Evolutionary conservation across 495 filamentous ascomycete genomes (phyloP).

Genomic region (Penicillium atrosanguineum): DNA sequence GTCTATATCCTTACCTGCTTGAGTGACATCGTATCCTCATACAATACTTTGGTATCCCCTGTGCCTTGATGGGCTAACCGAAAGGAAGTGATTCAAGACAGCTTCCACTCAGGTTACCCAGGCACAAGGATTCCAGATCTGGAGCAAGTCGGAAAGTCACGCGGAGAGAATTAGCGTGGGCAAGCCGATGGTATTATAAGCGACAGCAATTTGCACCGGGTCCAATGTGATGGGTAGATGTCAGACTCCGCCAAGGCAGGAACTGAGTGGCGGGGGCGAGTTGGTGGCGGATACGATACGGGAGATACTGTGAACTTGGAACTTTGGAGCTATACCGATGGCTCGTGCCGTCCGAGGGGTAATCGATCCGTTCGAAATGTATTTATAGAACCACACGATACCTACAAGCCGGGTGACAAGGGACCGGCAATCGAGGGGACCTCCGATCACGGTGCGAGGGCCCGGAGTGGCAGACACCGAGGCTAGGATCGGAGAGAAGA

Average conservation of each 20-base stretch:
- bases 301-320: background rate
- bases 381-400: conserved; percentile 24
- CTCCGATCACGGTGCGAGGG: conserved; percentile 15
- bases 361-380: conserved; percentile 13
- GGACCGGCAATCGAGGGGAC: conserved; percentile 1
- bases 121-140: background rate
- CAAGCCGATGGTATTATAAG: background rate
- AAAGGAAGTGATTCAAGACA: conserved; percentile 1
- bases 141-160: background rate
- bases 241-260: background rate
- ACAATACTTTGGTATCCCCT: background rate
- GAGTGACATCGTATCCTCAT: conserved; percentile 32
- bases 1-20: conserved; percentile 34
- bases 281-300: background rate
- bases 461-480: conserved; percentile 3
- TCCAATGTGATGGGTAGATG: background rate
- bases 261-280: background rate
- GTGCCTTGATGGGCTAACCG: background rate
- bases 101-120: background rate
- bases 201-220: background rate
- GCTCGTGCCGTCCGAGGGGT: background rate
- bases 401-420: background rate
- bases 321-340: background rate
- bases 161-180: background rate
- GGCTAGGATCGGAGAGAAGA: conserved; percentile 8